Evolutionary conservation across 352 stramenopile genomes (phyloP), one percentile per base, ranked within the genome.

Genomic region (Discostella stelligera): DNA sequence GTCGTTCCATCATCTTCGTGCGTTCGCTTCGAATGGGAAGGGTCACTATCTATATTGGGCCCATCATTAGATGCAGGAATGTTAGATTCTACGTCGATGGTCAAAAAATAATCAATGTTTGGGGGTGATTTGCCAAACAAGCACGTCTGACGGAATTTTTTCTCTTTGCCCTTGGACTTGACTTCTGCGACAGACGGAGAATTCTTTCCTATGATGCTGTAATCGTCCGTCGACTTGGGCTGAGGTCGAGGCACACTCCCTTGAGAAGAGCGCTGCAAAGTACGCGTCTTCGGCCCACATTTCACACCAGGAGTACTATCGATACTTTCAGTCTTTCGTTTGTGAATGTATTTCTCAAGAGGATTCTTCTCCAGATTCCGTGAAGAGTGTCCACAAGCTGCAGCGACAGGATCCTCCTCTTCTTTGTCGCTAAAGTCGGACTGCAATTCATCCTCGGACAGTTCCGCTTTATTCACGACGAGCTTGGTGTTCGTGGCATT

Each of bases 371-470:
- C 63, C 2, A 14, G 7, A 10, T 44, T 44, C 13, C 37, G 37
- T 44, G 49, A 48, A 52, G 49, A 62, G 21, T 54, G 54, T 54
- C 10, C 37, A 30, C 18, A 20, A 61, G 3, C 32, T 25, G 18
- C 13, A 25, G 16, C 32, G 27, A 6, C 46, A 32, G 32, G 11
- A 32, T 61, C 32, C 4, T 52, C 53, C 39, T 37, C 25, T 21
- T 79, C 70, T 39, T 78, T 46, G 50, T 79, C 64, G 53, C 69
- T 79, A 60, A 79, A 83, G 44, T 83, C 75, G 14, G 66, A 77
- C 37, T 71, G 70, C 53, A 83, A 66, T 62, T 83, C 75, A 58
- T 83, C 70, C 13, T 83, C 75, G 16, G 70, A 65, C 39, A 72
- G 64, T 30, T 83, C 60, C 25, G 66, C 27, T 25, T 80, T 80